phyloP scores from a whole-genome alignment of 177 flowering plant genomes.

The Vitis hybrid region DNA sequence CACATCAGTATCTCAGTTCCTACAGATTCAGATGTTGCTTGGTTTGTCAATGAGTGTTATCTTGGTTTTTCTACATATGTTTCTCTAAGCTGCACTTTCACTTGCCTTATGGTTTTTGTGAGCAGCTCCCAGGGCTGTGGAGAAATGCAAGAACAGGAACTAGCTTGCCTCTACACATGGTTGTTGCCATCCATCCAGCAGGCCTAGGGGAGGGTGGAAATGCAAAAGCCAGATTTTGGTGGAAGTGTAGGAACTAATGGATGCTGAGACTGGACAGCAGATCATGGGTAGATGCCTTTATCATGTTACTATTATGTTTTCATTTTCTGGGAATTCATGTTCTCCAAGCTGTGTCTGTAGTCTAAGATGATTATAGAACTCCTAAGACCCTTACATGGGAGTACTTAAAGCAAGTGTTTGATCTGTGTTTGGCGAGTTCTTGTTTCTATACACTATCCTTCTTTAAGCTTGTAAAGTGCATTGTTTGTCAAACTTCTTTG shows the following conservation, averaged over 20 bases:
- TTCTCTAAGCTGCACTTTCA: not conserved
- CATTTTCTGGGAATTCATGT: slow-evolving; percentile 6
- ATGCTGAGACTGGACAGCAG: slow-evolving; percentile 15
- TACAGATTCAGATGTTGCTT: not conserved
- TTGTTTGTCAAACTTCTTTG: slow-evolving; percentile 2
- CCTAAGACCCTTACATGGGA: slow-evolving; percentile 13
- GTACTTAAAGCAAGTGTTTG: not conserved
- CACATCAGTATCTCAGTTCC: too few relatives aligned
- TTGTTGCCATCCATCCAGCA: slow-evolving; percentile 24
- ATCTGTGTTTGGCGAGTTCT: slow-evolving; percentile 6
- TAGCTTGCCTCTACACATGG: slow-evolving; percentile 29
- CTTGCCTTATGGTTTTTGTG: not conserved
- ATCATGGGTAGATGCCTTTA: slow-evolving; percentile 13
- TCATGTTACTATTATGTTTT: slow-evolving; percentile 5
- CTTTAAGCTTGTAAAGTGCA: slow-evolving; percentile 22
- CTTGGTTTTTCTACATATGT: not conserved
- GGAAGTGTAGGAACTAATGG: not conserved
- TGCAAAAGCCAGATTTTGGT: not conserved
- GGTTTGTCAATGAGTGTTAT: not conserved
- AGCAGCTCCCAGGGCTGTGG: slow-evolving; percentile 81
- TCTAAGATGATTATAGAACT: slow-evolving; percentile 9
- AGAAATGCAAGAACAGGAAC: slow-evolving; percentile 59
- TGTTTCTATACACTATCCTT: slow-evolving; percentile 12
- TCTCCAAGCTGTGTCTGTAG: slow-evolving; percentile 1
- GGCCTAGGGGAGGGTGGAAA: not conserved